These are phyloP conservation scores for Pestalotiopsis sp. DNA, from an alignment of 2,329 filamentous ascomycete species.

Conservation along the genomic window DNA sequence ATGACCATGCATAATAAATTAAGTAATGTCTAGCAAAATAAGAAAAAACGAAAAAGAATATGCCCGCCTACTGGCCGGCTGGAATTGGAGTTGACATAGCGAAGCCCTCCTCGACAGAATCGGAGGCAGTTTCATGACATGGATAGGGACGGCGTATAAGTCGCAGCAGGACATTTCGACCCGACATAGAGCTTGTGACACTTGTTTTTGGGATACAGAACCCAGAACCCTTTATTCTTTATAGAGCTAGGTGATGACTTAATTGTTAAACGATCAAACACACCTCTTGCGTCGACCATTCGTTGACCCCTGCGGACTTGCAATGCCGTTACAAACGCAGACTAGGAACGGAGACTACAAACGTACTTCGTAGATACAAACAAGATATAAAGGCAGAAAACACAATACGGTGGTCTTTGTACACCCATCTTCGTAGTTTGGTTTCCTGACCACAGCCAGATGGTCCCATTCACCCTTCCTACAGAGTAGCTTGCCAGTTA, in stretches of 20 bases:
- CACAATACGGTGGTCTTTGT: too few relatives aligned
- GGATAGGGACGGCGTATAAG: neutral
- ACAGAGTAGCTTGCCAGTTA: too few relatives aligned
- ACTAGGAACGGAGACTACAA: too few relatives aligned
- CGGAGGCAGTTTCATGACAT: neutral
- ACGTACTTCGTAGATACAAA: too few relatives aligned
- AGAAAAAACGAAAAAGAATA: neutral
- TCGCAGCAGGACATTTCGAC: neutral
- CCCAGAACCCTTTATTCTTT: neutral
- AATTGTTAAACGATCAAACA: neutral
- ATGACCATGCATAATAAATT: constrained; percentile 37
- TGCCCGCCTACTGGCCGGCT: neutral
- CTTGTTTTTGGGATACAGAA: neutral
- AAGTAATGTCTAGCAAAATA: neutral
- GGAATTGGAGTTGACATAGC: neutral
- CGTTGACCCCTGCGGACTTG: neutral
- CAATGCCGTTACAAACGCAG: too few relatives aligned
- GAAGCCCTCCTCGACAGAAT: neutral
- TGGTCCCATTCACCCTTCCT: too few relatives aligned
- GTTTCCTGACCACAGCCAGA: too few relatives aligned
- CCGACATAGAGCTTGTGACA: neutral
- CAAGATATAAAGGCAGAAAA: too few relatives aligned
- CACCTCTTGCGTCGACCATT: neutral
- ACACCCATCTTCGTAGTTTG: too few relatives aligned
- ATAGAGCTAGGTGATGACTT: neutral